phyloP scores from a whole-genome alignment of 768 basidiomycete species.

The Podaxis sp. region DNA sequence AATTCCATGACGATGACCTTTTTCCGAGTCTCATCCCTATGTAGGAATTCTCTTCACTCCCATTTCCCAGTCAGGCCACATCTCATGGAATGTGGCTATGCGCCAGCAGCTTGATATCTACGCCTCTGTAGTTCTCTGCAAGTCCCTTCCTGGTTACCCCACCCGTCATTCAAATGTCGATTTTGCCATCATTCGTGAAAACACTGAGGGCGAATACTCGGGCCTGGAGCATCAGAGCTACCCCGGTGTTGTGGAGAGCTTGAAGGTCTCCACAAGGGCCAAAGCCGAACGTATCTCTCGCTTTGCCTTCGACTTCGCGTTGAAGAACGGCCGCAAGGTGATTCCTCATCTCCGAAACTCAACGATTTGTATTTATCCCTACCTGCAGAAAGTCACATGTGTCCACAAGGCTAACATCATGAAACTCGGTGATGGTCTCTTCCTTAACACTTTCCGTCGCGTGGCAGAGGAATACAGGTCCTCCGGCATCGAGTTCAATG shows the following conservation, averaged over 20 bases:
- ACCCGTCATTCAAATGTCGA: conserved; percentile 97
- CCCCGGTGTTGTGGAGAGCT: conserved; percentile 96
- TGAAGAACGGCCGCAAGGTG: conserved; percentile 98
- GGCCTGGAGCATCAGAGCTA: conserved; percentile 97
- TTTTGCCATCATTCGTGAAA: conserved; percentile 99
- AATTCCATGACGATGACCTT: not conserved
- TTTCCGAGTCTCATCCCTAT: conserved; percentile 15
- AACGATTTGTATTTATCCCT: conserved; percentile 9
- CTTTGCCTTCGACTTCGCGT: conserved; percentile 98
- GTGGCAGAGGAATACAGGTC: conserved; percentile 97
- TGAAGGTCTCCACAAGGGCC: conserved; percentile 94
- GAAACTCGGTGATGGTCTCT: conserved; percentile 99
- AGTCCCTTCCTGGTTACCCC: conserved; percentile 93
- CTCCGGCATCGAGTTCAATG: conserved; percentile 87
- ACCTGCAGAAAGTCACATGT: conserved; percentile 93
- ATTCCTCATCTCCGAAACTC: not conserved
- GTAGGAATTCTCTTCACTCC: conserved; percentile 98
- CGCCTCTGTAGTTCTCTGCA: conserved; percentile 97
- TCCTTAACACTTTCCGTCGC: conserved; percentile 96
- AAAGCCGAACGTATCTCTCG: conserved; percentile 96
- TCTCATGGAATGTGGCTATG: conserved; percentile 99
- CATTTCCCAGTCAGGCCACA: conserved; percentile 93
- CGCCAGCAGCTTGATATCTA: conserved; percentile 99
- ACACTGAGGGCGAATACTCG: conserved; percentile 99
- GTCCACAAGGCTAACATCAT: conserved; percentile 99